Percentiles rank a stretch among this genome's conserved stretches.
Evolutionary conservation across 2,329 filamentous ascomycete genomes (phyloP).

Genomic region (Phaeosphaeria sp.): DNA sequence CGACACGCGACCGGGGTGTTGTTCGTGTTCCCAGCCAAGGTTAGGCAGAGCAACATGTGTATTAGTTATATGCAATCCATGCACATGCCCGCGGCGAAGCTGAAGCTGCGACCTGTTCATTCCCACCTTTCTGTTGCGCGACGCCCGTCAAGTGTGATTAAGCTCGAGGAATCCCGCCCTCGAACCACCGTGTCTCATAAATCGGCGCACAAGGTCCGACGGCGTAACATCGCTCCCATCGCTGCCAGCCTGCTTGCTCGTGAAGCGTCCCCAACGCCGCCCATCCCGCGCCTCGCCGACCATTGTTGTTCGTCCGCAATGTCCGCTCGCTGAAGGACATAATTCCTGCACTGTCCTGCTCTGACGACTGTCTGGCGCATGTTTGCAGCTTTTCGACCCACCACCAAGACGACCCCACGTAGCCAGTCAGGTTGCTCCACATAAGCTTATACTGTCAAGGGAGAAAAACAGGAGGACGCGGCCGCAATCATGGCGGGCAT

Average conservation of each 20-base stretch:
- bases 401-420: conserved; percentile 8
- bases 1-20: conserved; percentile 5
- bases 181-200: neutral
- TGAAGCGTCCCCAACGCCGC: conserved; percentile 12
- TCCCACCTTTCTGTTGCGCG: neutral
- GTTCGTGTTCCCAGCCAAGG: conserved; percentile 1
- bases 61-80: conserved; percentile 3
- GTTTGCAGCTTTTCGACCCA: neutral
- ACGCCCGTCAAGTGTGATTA: neutral
- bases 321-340: conserved; percentile 20
- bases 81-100: conserved; percentile 1
- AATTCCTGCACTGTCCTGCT: neutral
- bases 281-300: conserved; percentile 3
- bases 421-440: neutral
- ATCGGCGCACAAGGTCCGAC: neutral
- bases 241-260: conserved; percentile 8
- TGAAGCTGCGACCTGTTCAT: conserved; percentile 1
- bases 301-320: conserved; percentile 14
- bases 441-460: neutral
- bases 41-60: neutral
- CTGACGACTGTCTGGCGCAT: conserved; percentile 4
- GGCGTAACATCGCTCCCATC: neutral
- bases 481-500: conserved; percentile 77
- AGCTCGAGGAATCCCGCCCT: neutral
- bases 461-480: neutral